phyloP scores from a whole-genome alignment of 495 filamentous ascomycete genomes.

The Viridothelium virens region DNA sequence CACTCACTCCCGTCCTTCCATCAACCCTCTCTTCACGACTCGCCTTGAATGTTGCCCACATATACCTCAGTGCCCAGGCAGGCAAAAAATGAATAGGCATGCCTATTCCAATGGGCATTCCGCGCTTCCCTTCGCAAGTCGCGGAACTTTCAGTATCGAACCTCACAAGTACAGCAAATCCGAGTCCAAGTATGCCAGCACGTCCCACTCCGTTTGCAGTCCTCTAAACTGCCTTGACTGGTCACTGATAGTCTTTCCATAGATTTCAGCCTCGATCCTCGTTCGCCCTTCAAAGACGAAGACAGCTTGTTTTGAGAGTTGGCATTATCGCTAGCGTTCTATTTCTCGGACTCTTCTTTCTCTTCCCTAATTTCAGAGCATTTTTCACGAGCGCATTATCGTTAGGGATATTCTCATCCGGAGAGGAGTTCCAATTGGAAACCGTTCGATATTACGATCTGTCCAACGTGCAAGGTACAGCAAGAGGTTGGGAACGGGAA shows the following conservation, averaged over 20 bases:
- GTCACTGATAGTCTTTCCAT: conserved; percentile 2
- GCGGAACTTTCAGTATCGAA: conserved; percentile 71
- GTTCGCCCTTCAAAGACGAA: conserved; percentile 63
- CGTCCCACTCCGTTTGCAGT: too few species aligned
- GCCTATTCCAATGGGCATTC: conserved; percentile 45
- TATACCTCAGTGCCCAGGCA: conserved; percentile 24
- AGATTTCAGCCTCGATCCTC: conserved; percentile 87
- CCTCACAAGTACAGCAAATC: conserved; percentile 65
- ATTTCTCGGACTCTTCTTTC: conserved; percentile 55
- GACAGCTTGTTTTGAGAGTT: conserved; percentile 64
- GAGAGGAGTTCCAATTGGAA: conserved; percentile 70
- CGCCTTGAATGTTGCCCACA: conserved; percentile 25
- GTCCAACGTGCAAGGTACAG: conserved; percentile 77
- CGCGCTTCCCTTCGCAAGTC: conserved; percentile 52
- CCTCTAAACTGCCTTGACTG: not conserved
- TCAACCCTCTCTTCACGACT: conserved; percentile 8
- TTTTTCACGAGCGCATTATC: conserved; percentile 44
- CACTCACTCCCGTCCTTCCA: not conserved
- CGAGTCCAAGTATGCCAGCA: conserved; percentile 5
- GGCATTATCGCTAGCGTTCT: conserved; percentile 47
- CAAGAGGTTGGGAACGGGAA: conserved; percentile 86
- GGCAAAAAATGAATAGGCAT: conserved; percentile 53
- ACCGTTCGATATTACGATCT: conserved; percentile 97
- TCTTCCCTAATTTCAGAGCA: conserved; percentile 63
- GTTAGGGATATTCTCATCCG: conserved; percentile 59